Evolutionary conservation across 1,284 basidiomycete species (phyloP).

Genomic region (Schizophyllum commune): DNA sequence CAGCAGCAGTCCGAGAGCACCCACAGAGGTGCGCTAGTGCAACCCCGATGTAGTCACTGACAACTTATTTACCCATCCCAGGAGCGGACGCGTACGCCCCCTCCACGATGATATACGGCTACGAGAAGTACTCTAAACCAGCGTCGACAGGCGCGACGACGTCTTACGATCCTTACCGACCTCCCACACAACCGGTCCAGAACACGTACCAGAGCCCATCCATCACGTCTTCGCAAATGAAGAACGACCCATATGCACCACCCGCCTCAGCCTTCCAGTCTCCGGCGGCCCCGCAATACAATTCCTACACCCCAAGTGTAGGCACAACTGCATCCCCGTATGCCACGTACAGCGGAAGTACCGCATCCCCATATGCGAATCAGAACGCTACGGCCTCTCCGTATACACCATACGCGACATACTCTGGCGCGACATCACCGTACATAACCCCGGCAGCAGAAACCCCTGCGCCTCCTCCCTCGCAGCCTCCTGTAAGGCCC

Average conservation of each 20-base stretch:
- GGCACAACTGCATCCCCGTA: background rate
- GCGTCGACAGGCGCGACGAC: background rate
- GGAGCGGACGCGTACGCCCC: constrained; percentile 6
- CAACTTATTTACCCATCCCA: background rate
- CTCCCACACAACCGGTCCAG: constrained; percentile 6
- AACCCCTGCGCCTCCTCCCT: constrained; percentile 24
- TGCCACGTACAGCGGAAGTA: constrained; percentile 17
- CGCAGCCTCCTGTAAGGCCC: constrained; percentile 41
- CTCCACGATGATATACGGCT: background rate
- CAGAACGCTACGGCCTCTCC: constrained; percentile 6
- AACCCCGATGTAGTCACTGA: background rate
- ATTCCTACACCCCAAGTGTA: background rate
- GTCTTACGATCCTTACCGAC: constrained; percentile 11
- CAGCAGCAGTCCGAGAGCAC: background rate
- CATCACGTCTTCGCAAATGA: constrained; percentile 6
- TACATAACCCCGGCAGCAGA: constrained; percentile 11
- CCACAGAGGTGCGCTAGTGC: background rate
- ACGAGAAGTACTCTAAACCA: background rate
- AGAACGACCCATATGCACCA: constrained; percentile 11
- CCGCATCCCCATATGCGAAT: constrained; percentile 8
- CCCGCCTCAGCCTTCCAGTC: background rate
- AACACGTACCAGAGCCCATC: background rate
- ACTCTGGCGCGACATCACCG: constrained; percentile 1
- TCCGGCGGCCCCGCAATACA: background rate
- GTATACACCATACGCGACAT: constrained; percentile 1